phyloP scores from a whole-genome alignment of 83 land plant species.

The Thuja plicata region DNA sequence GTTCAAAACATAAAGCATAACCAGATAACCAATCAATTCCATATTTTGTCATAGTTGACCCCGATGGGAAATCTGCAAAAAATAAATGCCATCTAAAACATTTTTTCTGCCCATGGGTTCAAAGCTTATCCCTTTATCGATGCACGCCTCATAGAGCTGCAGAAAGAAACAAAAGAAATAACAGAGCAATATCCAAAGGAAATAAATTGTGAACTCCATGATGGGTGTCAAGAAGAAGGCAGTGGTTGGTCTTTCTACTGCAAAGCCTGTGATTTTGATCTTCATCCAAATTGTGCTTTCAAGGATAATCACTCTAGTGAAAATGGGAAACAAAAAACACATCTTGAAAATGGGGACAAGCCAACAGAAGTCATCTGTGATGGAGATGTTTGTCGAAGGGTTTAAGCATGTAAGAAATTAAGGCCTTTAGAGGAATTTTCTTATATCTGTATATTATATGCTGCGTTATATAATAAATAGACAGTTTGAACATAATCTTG shows the following conservation, averaged over 20 bases:
- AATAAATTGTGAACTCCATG: too few species aligned
- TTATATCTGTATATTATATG: not conserved
- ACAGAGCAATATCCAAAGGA: conserved; percentile 49
- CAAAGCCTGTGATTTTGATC: conserved; percentile 43
- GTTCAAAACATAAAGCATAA: too few species aligned
- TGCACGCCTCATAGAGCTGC: conserved; percentile 26
- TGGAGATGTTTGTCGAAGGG: too few species aligned
- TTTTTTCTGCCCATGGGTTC: conserved; percentile 29
- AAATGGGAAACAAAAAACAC: too few species aligned
- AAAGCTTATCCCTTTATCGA: conserved; percentile 40
- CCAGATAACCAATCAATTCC: conserved; percentile 67
- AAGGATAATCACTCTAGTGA: too few species aligned
- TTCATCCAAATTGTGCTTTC: conserved; percentile 61
- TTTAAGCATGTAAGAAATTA: too few species aligned
- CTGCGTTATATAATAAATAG: not conserved
- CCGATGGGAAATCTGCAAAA: conserved; percentile 54
- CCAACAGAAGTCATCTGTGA: too few species aligned
- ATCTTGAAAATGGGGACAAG: too few species aligned
- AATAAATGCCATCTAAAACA: conserved; percentile 31
- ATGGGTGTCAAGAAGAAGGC: conserved; percentile 47
- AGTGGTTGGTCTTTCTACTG: conserved; percentile 51
- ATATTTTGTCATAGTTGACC: conserved; percentile 40
- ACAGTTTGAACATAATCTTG: too few species aligned
- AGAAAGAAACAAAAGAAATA: conserved; percentile 25
- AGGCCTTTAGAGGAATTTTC: not conserved